These are phyloP conservation scores for Sequoia sempervirens DNA, from an alignment of 75 land plant species.

Conservation along the genomic window DNA sequence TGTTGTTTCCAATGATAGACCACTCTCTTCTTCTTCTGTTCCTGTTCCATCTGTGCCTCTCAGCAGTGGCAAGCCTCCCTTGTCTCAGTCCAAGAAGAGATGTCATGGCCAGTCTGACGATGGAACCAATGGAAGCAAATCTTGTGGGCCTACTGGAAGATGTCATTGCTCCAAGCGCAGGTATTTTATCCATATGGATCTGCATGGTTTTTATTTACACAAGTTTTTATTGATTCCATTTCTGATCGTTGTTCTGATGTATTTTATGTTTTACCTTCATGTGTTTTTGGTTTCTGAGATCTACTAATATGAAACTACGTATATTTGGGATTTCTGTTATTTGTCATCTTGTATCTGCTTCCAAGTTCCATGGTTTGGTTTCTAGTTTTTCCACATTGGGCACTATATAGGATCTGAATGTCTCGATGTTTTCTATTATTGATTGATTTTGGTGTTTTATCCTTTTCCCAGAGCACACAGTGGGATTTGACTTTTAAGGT, in stretches of 20 bases:
- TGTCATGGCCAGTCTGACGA: slow-evolving; percentile 45
- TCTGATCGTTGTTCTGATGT: not conserved
- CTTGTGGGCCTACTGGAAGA: slow-evolving; percentile 16
- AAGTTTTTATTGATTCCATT: not conserved
- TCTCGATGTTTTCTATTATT: not conserved
- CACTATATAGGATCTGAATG: not conserved
- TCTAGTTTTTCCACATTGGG: not conserved
- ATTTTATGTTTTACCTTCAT: not conserved
- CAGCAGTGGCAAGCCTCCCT: slow-evolving; percentile 45
- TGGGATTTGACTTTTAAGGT: not conserved
- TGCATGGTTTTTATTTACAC: not conserved
- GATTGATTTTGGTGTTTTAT: not conserved
- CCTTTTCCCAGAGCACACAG: not conserved
- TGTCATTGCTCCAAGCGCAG: slow-evolving; percentile 62
- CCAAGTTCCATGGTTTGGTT: not conserved
- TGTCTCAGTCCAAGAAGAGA: slow-evolving; percentile 49
- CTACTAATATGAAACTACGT: not conserved
- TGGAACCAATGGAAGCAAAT: slow-evolving; percentile 23
- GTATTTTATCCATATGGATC: slow-evolving; percentile 14
- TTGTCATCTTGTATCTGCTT: not conserved
- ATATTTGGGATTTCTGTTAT: not conserved
- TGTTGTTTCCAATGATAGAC: slow-evolving; percentile 25
- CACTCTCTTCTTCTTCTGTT: slow-evolving; percentile 18
- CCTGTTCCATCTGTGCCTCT: slow-evolving; percentile 17
- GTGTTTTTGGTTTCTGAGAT: not conserved